A percentile compares a stretch with the other conserved stretches of the same genome.
Evolutionary conservation across 2,329 filamentous ascomycete species (phyloP).

Genomic region (Neofusicoccum ribis): DNA sequence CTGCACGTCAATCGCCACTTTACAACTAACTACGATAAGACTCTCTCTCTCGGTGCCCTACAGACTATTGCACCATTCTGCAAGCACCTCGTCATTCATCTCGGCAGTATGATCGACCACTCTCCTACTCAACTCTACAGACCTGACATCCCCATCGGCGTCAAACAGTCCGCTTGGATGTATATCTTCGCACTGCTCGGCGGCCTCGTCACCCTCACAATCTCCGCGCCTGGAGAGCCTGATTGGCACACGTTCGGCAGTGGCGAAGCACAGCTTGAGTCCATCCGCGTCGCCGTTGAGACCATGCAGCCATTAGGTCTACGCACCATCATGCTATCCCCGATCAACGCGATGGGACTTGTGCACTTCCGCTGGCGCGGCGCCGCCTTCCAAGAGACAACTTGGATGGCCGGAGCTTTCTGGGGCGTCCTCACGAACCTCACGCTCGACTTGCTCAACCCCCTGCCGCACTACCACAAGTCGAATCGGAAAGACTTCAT

Average conservation of each 20-base stretch:
- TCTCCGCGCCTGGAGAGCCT: background rate
- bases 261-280: background rate
- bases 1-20: background rate
- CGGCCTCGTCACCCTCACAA: background rate
- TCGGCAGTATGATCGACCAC: background rate
- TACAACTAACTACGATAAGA: background rate
- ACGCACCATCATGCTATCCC: background rate
- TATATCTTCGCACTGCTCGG: background rate
- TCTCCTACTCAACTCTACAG: background rate
- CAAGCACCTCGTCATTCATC: background rate
- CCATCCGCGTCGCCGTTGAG: conserved; percentile 15
- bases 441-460: conserved; percentile 7
- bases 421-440: conserved; percentile 1
- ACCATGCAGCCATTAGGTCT: background rate
- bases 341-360: conserved; percentile 7
- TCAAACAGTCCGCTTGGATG: background rate
- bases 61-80: background rate
- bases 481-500: conserved; percentile 7
- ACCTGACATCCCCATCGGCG: background rate
- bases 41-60: background rate
- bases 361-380: conserved; percentile 12
- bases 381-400: background rate
- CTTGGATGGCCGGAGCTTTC: background rate
- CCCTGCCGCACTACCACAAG: background rate
- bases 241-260: background rate